These are phyloP conservation scores for Caryocar brasiliense DNA, from an alignment of 441 rosid genomes.

Conservation along the genomic window DNA sequence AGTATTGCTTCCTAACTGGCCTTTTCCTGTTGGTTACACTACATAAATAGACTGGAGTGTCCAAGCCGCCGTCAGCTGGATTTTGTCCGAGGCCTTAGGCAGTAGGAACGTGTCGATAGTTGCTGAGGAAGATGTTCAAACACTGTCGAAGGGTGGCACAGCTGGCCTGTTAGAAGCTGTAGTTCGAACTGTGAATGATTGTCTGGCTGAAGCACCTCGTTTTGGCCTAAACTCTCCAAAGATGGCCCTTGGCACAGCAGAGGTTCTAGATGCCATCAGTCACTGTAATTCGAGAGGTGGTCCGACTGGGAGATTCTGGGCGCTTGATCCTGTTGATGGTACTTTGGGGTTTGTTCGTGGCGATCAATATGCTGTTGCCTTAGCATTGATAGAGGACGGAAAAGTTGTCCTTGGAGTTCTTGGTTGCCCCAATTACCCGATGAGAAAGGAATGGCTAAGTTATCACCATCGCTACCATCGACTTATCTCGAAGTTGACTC, in stretches of 20 bases:
- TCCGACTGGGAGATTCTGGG: slow-evolving; percentile 44
- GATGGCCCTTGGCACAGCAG: slow-evolving; percentile 25
- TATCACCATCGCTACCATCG: slow-evolving; percentile 60
- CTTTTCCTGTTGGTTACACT: slow-evolving; percentile 1
- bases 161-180: slow-evolving; percentile 32
- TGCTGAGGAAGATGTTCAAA: slow-evolving; percentile 53
- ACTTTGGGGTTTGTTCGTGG: slow-evolving; percentile 62
- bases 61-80: slow-evolving; percentile 61
- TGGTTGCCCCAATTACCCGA: slow-evolving; percentile 71
- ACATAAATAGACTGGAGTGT: slow-evolving; percentile 55
- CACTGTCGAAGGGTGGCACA: slow-evolving; percentile 28
- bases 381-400: slow-evolving; percentile 54
- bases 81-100: slow-evolving; percentile 42
- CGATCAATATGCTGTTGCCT: slow-evolving; percentile 63
- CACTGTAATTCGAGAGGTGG: slow-evolving; percentile 51
- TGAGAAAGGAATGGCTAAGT: slow-evolving; percentile 59
- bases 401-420: slow-evolving; percentile 61
- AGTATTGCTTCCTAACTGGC: slow-evolving; percentile 1
- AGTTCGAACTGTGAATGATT: slow-evolving; percentile 43
- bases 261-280: slow-evolving; percentile 50
- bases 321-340: slow-evolving; percentile 64
- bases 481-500: slow-evolving; percentile 39
- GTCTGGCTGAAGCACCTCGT: slow-evolving; percentile 41
- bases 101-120: slow-evolving; percentile 36
- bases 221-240: slow-evolving; percentile 42